Base-by-base conservation (phyloP, 2,329 filamentous ascomycete genomes). In the Diplodia sapinea region DNA sequence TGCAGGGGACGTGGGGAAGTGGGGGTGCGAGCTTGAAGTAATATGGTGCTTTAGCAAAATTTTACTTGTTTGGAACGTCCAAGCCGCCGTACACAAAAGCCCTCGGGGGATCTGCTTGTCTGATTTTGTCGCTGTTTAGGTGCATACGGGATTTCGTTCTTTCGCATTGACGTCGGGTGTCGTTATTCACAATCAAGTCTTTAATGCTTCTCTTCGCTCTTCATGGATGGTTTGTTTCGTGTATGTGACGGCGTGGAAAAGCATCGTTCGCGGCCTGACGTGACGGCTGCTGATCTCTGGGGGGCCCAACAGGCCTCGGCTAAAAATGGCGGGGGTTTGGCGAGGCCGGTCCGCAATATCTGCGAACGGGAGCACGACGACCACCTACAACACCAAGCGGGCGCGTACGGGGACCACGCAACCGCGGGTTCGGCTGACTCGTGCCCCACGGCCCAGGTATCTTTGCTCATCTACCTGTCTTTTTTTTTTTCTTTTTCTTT, bases 11-110 rank as follows among this genome's bases (percentile, higher is more conserved):
- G 65, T 26, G 65, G 65, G 52, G 55, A 67, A 17, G 55, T n/a
- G 55, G 49, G 47, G 26, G 33, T 29, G 50, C 23, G 40, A 43
- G 59, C 59, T 63, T 63, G 59, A 63, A 49, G 59, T 67, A 59
- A 57, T 57, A 56, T 56, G 54, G 65, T 67, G 55, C 65, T 67
- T 67, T 65, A 54, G 49, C 49, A 55, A 43, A 65, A 64, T 64
- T 47, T 65, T 65, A 65, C 62, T 65, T 23, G 51, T 65, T 64
- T 15, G 47, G 61, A 55, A 47, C 49, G 50, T 63, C 43, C 47
- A 63, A 63, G 59, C 47, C 59, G 43, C 31, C 50, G 59, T 51
- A 63, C 59, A 63, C 59, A 63, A 63, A n/a, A 63, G 59, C 59
- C 59, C 31, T 40, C 17, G 43, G 59, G 59, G 47, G n/a, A 38